Evolutionary conservation across 768 basidiomycete genomes (phyloP).

Genomic region (Thelephora ganbajun): DNA sequence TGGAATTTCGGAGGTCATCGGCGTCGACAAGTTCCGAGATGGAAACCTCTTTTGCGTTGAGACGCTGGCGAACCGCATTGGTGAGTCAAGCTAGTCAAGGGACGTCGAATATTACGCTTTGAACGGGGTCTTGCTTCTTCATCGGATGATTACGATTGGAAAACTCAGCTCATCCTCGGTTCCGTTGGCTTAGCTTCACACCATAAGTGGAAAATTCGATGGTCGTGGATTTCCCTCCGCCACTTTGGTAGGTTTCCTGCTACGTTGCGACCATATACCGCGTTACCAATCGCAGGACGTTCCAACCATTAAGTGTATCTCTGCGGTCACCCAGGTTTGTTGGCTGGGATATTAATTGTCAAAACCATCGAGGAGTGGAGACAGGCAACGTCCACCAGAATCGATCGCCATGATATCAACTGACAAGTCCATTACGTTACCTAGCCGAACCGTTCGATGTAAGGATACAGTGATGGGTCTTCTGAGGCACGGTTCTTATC

Average conservation of each 20-base stretch:
- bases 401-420: background rate
- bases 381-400: slow-evolving; percentile 24
- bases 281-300: background rate
- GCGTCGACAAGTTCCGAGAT: slow-evolving; percentile 54
- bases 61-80: slow-evolving; percentile 79
- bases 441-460: slow-evolving; percentile 41
- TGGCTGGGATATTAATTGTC: slow-evolving; percentile 65
- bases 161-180: background rate
- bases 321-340: slow-evolving; percentile 74
- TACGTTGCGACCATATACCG: background rate
- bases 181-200: slow-evolving; percentile 37
- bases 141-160: background rate
- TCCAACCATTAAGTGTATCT: slow-evolving; percentile 76
- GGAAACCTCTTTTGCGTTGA: slow-evolving; percentile 82
- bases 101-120: slow-evolving; percentile 71
- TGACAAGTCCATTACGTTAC: background rate
- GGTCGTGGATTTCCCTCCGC: slow-evolving; percentile 74
- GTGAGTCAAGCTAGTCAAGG: slow-evolving; percentile 63
- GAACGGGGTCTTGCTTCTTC: slow-evolving; percentile 38
- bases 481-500: slow-evolving; percentile 76
- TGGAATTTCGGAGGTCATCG: slow-evolving; percentile 39
- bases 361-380: slow-evolving; percentile 52
- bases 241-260: slow-evolving; percentile 36
- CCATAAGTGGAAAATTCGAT: slow-evolving; percentile 60
- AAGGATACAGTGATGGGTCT: slow-evolving; percentile 60